Conservation (phyloP, 2,329 filamentous ascomycete genomes). For the Ophiostoma himal-ulmi region DNA sequence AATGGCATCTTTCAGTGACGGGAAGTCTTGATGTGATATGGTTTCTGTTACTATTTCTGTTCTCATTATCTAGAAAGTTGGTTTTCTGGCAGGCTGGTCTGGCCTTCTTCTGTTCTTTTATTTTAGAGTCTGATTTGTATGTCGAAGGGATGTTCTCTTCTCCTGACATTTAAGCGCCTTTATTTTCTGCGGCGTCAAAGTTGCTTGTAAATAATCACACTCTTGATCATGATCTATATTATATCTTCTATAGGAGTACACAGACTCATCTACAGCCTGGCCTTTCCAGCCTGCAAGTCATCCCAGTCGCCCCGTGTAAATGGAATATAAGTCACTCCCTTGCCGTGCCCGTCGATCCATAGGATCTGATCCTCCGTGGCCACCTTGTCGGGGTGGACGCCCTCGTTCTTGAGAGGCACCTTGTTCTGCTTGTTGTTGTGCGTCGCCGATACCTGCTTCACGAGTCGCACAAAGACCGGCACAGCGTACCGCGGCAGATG, state of each 20-base stretch:
- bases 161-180: too few relatives aligned
- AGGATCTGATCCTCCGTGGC: conserved; percentile 39
- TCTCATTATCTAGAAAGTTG: too few relatives aligned
- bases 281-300: conserved; percentile 29
- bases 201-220: too few relatives aligned
- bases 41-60: too few relatives aligned
- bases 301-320: conserved; percentile 58
- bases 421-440: conserved; percentile 82
- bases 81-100: too few relatives aligned
- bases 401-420: conserved; percentile 60
- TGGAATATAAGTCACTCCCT: conserved; percentile 50
- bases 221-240: neutral
- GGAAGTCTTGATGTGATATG: neutral
- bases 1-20: neutral
- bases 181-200: too few relatives aligned
- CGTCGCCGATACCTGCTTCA: conserved; percentile 53
- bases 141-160: too few relatives aligned
- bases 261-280: conserved; percentile 27
- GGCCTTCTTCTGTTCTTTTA: too few relatives aligned
- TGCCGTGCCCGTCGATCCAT: conserved; percentile 55
- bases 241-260: neutral
- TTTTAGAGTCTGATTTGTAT: too few relatives aligned
- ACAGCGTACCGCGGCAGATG: conserved; percentile 68
- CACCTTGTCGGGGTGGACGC: conserved; percentile 52
- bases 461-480: conserved; percentile 63